Evolutionary conservation across 164 flowering plant species (phyloP).

Genomic region (Paratinospora sagittata): DNA sequence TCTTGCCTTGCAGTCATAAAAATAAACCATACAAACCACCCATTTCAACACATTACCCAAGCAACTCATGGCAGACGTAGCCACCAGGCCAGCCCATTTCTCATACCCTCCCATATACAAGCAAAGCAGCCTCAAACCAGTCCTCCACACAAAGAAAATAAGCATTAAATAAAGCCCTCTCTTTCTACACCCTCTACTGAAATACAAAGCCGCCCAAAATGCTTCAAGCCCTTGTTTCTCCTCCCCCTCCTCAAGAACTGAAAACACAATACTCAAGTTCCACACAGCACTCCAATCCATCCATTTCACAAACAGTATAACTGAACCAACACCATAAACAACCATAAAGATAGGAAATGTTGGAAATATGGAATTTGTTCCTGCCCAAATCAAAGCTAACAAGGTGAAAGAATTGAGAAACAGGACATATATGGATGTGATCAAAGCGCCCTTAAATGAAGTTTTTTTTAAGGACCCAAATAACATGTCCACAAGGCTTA

Average conservation of each 20-base stretch:
- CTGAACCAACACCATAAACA: background rate
- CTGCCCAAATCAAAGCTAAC: conserved; percentile 15
- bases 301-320: conserved; percentile 11
- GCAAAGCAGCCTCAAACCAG: conserved; percentile 14
- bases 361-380: background rate
- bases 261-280: conserved; percentile 21
- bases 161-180: conserved; percentile 15
- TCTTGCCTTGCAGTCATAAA: conserved; percentile 21
- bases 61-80: conserved; percentile 15
- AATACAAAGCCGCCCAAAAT: conserved; percentile 12
- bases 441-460: conserved; percentile 16
- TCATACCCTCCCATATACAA: background rate
- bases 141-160: conserved; percentile 18
- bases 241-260: conserved; percentile 20
- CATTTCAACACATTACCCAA: conserved; percentile 24
- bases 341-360: background rate
- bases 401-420: conserved; percentile 5
- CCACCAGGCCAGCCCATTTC: background rate
- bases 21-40: conserved; percentile 24
- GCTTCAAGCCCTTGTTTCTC: conserved; percentile 20
- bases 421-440: conserved; percentile 21
- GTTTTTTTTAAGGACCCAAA: conserved; percentile 3
- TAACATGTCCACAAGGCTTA: conserved; percentile 12
- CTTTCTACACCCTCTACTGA: conserved; percentile 17
- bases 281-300: conserved; percentile 17